Evolutionary conservation across 2,329 filamentous ascomycete genomes (phyloP), one percentile per base, ranked within the genome.

Genomic region (Fusarium chuoi): DNA sequence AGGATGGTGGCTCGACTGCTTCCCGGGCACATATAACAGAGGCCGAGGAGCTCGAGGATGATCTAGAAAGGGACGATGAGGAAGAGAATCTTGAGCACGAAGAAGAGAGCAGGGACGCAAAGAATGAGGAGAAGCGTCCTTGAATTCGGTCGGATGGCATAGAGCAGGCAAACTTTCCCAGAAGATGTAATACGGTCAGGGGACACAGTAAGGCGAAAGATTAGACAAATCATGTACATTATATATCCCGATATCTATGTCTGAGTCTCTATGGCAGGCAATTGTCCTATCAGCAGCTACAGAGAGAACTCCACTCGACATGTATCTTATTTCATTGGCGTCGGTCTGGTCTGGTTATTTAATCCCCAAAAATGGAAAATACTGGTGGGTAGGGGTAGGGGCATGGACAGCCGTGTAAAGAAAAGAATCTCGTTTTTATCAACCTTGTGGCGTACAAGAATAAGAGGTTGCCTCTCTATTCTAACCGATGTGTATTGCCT

Each of bases 41-140:
- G 78, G 81, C 78, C 9, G 88, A 90, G 78, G 86, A 87, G 76
- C 84, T 89, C 30, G 86, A 88, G 76, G 84, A 86, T 66, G 85
- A 87, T 30, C 78, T 87, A 36, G 84, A 85, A 68, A 81, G 84
- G 46, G 78, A 78, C 7, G 82, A 83, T 8, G 82, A 82, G 24
- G 80, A 82, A 28, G 79, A 81, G 26, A 77, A 76, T 26, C 65
- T 76, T 41, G 80, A 80, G 57, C 70, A 80, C 39, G 79, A 80
- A 45, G 78, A 78, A 28, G 79, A 81, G 42, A 60, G 64, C 46
- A 68, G 41, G 58, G 66, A 68, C 26, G 26, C 72, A 20, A 65
- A 64, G 58, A 59, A 51, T 28, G 71, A 77, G 38, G 70, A 74
- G 60, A 78, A 72, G 66, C 73, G 68, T 48, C 60, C 62, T 42